Base-by-base conservation (phyloP, 2,329 filamentous ascomycete genomes). In the Tothia fuscella region DNA sequence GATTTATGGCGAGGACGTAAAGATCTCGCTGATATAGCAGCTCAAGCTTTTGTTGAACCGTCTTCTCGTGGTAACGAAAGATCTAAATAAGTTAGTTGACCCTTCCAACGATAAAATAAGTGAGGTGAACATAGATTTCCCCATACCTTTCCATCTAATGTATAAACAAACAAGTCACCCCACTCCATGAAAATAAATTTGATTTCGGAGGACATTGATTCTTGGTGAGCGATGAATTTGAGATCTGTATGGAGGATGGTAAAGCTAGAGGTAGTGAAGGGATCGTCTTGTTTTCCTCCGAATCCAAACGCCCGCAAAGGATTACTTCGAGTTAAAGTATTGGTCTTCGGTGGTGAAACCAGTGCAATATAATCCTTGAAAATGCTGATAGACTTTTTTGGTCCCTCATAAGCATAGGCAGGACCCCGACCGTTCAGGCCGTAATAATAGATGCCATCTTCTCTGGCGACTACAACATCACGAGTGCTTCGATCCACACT, bases 371-470 rank as follows among this genome's bases (percentile, higher is more conserved):
- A 96, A 53, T 94, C 83, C 43, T 80, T 77, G 60, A 82, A 91
- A 12, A 83, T 75, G 33, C 76, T 71, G 26, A 95, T 76, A 42
- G 85, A 70, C 51, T 80, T 88, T 64, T 98, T 98, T 5, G 82
- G 78, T 4, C 85, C 82, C 57, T 98, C 89, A 56, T 93, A 96
- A 1, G 87, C 87, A 60, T 84, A 88, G 30, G 86, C 89, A 1
- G 86, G 81, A 0, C 87, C 87, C 45, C 88, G 76, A 0, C 89
- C 89, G 45, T 91, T 82, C 1, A 82, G 65, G 0, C 81, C 83
- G 61, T 96, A 98, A 45, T 85, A 88, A 62, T 96, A 96, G 41
- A 98, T 82, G 6, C 89, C 91, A 71, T 98, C 93, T 51, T 95
- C 86, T 46, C 91, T 72, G 1, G 82, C 91, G n/a, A 98, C 81